Percentiles rank a stretch among this genome's conserved stretches.
Conservation (phyloP, 257 asterid species). For the Dorcoceras hygrometricum region DNA sequence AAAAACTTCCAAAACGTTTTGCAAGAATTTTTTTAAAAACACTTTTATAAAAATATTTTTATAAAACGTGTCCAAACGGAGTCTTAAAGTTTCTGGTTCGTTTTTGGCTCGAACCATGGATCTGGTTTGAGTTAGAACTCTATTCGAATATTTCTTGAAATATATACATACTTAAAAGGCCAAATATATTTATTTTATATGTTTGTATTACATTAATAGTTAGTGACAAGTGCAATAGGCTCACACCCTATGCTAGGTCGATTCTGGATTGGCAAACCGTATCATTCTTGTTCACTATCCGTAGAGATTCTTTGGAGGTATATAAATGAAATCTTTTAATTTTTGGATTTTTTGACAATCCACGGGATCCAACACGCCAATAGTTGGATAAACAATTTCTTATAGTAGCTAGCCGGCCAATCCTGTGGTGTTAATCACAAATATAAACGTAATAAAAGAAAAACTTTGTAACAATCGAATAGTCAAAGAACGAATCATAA, state of each 20-base stretch:
- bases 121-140: too few species aligned
- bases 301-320: slow-evolving; percentile 17
- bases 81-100: too few species aligned
- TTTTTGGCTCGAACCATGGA: too few species aligned
- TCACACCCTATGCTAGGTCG: not conserved
- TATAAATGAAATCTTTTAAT: not conserved
- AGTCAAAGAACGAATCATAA: slow-evolving; percentile 23
- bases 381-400: not conserved
- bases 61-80: too few species aligned
- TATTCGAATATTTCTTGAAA: too few species aligned
- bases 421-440: slow-evolving; percentile 28
- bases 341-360: slow-evolving; percentile 16
- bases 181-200: too few species aligned
- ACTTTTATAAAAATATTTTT: too few species aligned
- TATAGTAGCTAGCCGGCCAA: slow-evolving; percentile 26
- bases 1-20: too few species aligned
- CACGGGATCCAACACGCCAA: not conserved
- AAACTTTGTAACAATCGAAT: not conserved
- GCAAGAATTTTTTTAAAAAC: too few species aligned
- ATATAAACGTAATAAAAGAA: too few species aligned
- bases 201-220: too few species aligned
- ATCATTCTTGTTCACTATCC: slow-evolving; percentile 16
- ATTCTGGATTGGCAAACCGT: slow-evolving; percentile 30
- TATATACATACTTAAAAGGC: too few species aligned
- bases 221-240: not conserved